Percentiles rank a stretch among this genome's conserved stretches.
These are phyloP conservation scores for Tuber indicum DNA, from an alignment of 495 filamentous ascomycete genomes.

Conservation along the genomic window DNA sequence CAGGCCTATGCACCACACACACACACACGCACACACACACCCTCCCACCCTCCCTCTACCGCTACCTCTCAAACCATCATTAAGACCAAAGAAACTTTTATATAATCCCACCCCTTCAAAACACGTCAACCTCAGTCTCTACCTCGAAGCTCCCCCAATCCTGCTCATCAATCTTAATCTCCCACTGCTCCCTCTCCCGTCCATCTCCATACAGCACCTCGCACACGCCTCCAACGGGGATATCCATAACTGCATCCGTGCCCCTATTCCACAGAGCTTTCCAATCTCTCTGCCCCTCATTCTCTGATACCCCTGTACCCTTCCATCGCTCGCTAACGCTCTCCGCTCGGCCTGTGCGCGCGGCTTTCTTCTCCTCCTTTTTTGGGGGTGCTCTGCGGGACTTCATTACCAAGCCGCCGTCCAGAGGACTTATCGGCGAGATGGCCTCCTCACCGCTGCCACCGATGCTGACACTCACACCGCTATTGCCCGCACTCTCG, in stretches of 20 bases:
- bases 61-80: neutral
- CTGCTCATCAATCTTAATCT: slow-evolving; percentile 27
- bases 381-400: slow-evolving; percentile 17
- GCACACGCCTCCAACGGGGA: slow-evolving; percentile 93
- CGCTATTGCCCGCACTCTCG: slow-evolving; percentile 47
- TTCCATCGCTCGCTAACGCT: slow-evolving; percentile 39
- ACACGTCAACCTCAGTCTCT: neutral
- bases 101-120: neutral
- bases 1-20: neutral
- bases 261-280: slow-evolving; percentile 76
- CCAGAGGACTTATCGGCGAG: slow-evolving; percentile 23
- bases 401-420: slow-evolving; percentile 11
- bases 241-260: slow-evolving; percentile 96
- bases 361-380: slow-evolving; percentile 21
- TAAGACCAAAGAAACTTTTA: neutral
- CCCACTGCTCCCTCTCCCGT: slow-evolving; percentile 44
- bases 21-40: neutral
- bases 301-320: slow-evolving; percentile 33
- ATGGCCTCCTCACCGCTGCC: slow-evolving; percentile 37
- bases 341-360: slow-evolving; percentile 24
- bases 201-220: slow-evolving; percentile 71
- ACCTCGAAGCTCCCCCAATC: slow-evolving; percentile 23
- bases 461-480: slow-evolving; percentile 49
- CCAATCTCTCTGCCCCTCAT: slow-evolving; percentile 58
- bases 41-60: neutral